These are phyloP conservation scores for Ailanthus altissimus DNA, from an alignment of 345 rosid species.

Conservation along the genomic window DNA sequence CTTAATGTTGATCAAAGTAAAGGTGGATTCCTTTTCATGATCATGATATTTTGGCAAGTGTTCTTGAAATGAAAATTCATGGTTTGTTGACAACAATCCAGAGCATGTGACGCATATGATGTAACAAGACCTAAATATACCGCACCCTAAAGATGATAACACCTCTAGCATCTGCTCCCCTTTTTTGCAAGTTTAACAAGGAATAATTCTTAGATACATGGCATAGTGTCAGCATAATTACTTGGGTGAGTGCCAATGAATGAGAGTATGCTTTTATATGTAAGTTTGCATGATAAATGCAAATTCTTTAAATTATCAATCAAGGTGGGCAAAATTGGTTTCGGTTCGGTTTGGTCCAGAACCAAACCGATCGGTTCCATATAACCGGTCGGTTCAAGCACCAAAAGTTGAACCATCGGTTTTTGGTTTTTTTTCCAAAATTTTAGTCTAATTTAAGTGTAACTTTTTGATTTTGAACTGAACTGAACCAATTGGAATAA, in stretches of 20 bases:
- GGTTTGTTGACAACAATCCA: constrained; percentile 1
- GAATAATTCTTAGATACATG: not conserved
- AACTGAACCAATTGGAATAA: too few species aligned
- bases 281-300: constrained; percentile 5
- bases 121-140: not conserved
- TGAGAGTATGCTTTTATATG: not conserved
- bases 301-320: constrained; percentile 8
- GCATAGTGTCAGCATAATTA: constrained; percentile 9
- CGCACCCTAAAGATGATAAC: not conserved
- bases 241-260: not conserved
- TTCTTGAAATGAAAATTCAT: not conserved
- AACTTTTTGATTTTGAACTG: too few species aligned
- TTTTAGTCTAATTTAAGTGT: too few species aligned
- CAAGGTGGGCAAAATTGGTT: too few species aligned
- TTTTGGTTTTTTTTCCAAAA: too few species aligned
- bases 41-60: not conserved
- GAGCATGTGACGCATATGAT: not conserved
- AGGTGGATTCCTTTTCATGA: not conserved
- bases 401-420: too few species aligned
- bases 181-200: not conserved
- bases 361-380: too few species aligned
- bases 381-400: too few species aligned
- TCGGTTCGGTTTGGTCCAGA: too few species aligned
- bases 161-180: not conserved
- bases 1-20: not conserved